phyloP scores from a whole-genome alignment of 805 yeast genomes.

The Torulaspora delbrueckii region DNA sequence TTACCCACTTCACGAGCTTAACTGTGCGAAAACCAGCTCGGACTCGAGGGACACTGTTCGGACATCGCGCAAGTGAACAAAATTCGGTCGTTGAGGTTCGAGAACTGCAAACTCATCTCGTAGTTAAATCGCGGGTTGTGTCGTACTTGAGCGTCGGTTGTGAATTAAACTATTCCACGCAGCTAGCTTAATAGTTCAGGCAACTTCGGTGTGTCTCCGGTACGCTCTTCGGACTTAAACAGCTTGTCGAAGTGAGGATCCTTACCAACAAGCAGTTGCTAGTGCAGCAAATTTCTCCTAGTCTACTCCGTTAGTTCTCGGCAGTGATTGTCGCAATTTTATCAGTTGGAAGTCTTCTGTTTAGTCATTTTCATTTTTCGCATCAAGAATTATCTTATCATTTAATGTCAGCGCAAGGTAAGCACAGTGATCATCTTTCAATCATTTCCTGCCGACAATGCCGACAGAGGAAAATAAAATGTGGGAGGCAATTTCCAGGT shows the following conservation, averaged over 20 bases:
- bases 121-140: too few relatives aligned
- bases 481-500: slow-evolving; percentile 12
- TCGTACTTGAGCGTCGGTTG: too few relatives aligned
- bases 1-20: not conserved
- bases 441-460: slow-evolving; percentile 23
- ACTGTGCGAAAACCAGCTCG: not conserved
- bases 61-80: not conserved
- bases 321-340: not conserved
- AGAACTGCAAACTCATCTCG: too few relatives aligned
- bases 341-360: too few relatives aligned
- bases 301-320: not conserved
- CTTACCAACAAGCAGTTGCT: not conserved
- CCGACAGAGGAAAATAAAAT: slow-evolving; percentile 11
- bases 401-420: slow-evolving; percentile 10
- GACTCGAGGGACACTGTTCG: not conserved
- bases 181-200: too few relatives aligned
- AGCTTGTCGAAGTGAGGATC: not conserved
- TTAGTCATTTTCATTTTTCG: not conserved
- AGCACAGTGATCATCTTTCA: slow-evolving; percentile 18
- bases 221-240: not conserved
- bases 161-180: too few relatives aligned
- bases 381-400: not conserved
- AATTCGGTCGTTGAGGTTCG: too few relatives aligned
- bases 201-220: not conserved
- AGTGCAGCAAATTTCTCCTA: not conserved